Evolutionary conservation across 2,329 filamentous ascomycete species (phyloP).

Genomic region (Trichoderma asperellum): DNA sequence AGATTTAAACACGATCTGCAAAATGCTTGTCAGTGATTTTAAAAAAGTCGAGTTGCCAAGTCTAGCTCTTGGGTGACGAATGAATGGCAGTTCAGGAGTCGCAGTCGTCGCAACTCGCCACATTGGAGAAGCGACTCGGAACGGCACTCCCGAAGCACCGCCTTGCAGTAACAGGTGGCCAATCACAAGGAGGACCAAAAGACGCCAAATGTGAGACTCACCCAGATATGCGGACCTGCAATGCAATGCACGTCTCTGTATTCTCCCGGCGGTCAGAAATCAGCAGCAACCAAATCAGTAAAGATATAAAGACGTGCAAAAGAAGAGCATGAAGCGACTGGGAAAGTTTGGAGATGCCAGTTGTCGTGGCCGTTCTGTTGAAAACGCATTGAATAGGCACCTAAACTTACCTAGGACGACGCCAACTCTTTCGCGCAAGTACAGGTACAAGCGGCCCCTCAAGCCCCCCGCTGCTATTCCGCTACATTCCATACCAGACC

Average conservation of each 20-base stretch:
- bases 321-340: not conserved
- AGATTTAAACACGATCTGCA: not conserved
- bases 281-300: not conserved
- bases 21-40: constrained; percentile 1
- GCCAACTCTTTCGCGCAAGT: not conserved
- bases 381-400: constrained; percentile 18
- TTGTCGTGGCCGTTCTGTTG: constrained; percentile 13
- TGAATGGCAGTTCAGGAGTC: constrained; percentile 1
- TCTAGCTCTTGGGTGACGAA: not conserved
- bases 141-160: constrained; percentile 1
- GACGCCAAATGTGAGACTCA: not conserved
- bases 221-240: not conserved
- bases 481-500: too few species aligned
- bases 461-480: not conserved
- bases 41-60: not conserved
- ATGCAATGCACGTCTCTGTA: not conserved
- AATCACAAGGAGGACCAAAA: constrained; percentile 11
- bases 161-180: not conserved
- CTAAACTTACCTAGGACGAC: not conserved
- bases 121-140: constrained; percentile 8
- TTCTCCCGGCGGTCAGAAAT: not conserved
- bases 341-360: constrained; percentile 9
- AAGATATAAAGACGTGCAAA: constrained; percentile 1
- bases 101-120: constrained; percentile 20
- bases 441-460: constrained; percentile 8